Conservation (phyloP, 805 yeast genomes). For the Wickerhamomyces queroliae region DNA sequence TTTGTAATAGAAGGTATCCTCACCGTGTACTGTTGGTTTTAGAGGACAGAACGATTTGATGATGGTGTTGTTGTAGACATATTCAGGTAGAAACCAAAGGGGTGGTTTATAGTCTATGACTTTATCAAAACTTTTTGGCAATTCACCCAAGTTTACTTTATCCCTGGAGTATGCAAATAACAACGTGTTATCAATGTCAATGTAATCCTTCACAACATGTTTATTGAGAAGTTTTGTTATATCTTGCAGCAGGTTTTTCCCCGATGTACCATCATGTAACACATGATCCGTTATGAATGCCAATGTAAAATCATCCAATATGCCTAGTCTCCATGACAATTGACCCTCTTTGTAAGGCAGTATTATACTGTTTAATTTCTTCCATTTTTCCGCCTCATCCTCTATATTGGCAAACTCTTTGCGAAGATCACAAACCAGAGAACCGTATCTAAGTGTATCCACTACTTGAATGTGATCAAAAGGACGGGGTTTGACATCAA, state of each 20-base stretch:
- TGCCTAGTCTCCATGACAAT: background rate
- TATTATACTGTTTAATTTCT: background rate
- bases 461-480: background rate
- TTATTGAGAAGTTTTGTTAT: background rate
- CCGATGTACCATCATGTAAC: background rate
- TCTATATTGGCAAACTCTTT: background rate
- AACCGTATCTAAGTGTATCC: background rate
- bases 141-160: background rate
- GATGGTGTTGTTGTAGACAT: background rate
- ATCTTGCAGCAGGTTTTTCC: background rate
- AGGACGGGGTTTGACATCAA: background rate
- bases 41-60: background rate
- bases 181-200: background rate
- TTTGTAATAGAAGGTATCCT: background rate
- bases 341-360: background rate
- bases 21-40: background rate
- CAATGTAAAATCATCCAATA: background rate
- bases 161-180: background rate
- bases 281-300: background rate
- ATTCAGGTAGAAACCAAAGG: background rate
- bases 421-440: background rate
- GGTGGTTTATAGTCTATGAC: background rate
- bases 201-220: background rate
- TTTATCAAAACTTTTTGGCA: background rate
- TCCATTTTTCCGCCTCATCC: background rate